phyloP scores from a whole-genome alignment of 805 yeast genomes.

The Pichia eremophila region DNA sequence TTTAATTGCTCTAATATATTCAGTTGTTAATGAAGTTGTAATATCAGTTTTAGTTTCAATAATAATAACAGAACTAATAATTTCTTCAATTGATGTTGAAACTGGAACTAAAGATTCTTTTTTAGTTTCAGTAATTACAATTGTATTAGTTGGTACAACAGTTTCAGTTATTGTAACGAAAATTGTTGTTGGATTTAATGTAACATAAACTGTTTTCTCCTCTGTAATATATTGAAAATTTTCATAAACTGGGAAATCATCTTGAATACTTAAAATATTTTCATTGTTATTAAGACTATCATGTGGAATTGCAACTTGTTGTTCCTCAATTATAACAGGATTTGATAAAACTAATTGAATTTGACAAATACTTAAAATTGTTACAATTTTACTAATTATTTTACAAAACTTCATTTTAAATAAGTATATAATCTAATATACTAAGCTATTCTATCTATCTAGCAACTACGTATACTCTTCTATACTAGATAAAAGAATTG shows the following conservation, averaged over 20 bases:
- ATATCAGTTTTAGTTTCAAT: background rate
- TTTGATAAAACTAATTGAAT: background rate
- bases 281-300: constrained; percentile 1
- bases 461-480: too few relatives aligned
- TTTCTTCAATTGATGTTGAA: background rate
- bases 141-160: background rate
- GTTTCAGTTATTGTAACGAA: constrained; percentile 20
- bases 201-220: constrained; percentile 16
- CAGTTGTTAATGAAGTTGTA: background rate
- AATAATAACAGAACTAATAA: background rate
- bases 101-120: too few relatives aligned
- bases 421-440: too few relatives aligned
- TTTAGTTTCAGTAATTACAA: too few relatives aligned
- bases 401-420: too few relatives aligned
- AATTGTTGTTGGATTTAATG: constrained; percentile 18
- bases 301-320: background rate
- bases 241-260: constrained; percentile 1
- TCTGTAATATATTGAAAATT: background rate
- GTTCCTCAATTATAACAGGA: background rate
- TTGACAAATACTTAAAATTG: background rate
- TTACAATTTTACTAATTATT: background rate
- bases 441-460: too few relatives aligned
- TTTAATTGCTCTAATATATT: background rate
- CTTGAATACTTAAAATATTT: constrained; percentile 1
- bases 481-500: too few relatives aligned